A percentile compares a stretch with the other conserved stretches of the same genome.
phyloP scores from a whole-genome alignment of 1,139 yeast genomes.

The Kurtzmaniella quercitrusa region DNA sequence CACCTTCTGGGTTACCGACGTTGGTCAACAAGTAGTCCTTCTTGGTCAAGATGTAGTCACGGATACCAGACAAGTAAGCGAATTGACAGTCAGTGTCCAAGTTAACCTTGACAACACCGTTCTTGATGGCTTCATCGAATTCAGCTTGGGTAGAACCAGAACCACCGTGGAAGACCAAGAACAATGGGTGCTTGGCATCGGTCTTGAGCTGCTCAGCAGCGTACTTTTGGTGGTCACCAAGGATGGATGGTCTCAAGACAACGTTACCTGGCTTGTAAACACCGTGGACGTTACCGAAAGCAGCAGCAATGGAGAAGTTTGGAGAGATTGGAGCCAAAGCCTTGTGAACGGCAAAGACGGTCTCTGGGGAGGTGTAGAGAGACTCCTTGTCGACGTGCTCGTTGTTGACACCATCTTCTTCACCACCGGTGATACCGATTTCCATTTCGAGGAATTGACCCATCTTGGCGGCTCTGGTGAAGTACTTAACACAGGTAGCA shows the following conservation, averaged over 20 bases:
- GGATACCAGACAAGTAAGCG: conserved; percentile 94
- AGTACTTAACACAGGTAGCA: conserved; percentile 90
- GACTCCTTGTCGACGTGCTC: conserved; percentile 84
- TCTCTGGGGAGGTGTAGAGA: conserved; percentile 94
- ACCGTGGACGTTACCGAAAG: conserved; percentile 99
- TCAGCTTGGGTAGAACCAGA: conserved; percentile 94
- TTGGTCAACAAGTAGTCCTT: conserved; percentile 85
- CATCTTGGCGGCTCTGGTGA: conserved; percentile 89
- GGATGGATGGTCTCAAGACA: conserved; percentile 84
- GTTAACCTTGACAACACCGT: conserved; percentile 99
- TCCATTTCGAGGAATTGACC: conserved; percentile 99
- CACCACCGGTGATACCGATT: conserved; percentile 99
- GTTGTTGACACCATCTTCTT: conserved; percentile 99
- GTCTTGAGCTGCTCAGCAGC: conserved; percentile 63
- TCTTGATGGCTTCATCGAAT: conserved; percentile 83
- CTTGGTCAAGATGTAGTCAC: conserved; percentile 94
- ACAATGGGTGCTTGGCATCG: conserved; percentile 68
- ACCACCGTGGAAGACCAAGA: conserved; percentile 99
- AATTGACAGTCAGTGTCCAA: conserved; percentile 98
- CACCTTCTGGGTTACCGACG: conserved; percentile 99
- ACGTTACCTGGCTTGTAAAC: conserved; percentile 99
- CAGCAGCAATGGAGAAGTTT: conserved; percentile 99
- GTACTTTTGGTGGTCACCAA: conserved; percentile 93
- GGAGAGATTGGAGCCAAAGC: conserved; percentile 91
- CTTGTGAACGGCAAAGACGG: conserved; percentile 86